Percentiles rank a stretch among this genome's conserved stretches.
Evolutionary conservation across 371 early-diverging fungal species (phyloP).

Genomic region (Circinella umbellata): DNA sequence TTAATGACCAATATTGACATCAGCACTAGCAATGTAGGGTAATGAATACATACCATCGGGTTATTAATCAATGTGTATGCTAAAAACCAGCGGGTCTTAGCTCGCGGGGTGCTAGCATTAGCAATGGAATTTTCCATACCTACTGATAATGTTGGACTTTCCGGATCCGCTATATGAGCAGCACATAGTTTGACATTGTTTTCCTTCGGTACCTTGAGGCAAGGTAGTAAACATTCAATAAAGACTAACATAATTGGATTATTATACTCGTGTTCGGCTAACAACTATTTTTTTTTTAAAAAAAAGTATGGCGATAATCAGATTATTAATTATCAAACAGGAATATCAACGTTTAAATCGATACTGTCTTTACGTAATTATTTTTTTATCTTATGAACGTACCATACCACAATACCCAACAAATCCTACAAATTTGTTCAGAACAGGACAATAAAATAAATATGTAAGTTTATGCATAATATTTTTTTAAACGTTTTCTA

Average conservation of each 20-base stretch:
- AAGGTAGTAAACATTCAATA: conserved; percentile 36
- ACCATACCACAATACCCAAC: conserved; percentile 57
- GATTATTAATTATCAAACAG: neutral
- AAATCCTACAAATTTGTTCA: conserved; percentile 29
- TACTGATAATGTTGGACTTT: neutral
- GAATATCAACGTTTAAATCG: too few species aligned
- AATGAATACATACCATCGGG: conserved; percentile 36
- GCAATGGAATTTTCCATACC: neutral
- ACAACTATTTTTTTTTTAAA: conserved; percentile 23
- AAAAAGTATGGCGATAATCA: neutral
- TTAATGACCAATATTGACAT: too few species aligned
- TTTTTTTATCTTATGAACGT: conserved; percentile 2
- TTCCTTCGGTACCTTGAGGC: neutral
- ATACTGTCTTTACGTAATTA: too few species aligned
- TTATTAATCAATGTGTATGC: conserved; percentile 47
- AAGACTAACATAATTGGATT: conserved; percentile 48
- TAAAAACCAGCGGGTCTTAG: conserved; percentile 50
- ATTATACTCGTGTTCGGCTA: conserved; percentile 54
- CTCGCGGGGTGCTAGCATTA: conserved; percentile 17
- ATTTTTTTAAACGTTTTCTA: neutral
- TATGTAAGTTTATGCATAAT: neutral
- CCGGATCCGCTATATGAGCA: neutral
- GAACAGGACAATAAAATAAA: neutral
- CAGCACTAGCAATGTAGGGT: too few species aligned
- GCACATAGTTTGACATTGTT: neutral